Base-by-base conservation (phyloP, 345 rosid species). In the Murraya paniculata region DNA sequence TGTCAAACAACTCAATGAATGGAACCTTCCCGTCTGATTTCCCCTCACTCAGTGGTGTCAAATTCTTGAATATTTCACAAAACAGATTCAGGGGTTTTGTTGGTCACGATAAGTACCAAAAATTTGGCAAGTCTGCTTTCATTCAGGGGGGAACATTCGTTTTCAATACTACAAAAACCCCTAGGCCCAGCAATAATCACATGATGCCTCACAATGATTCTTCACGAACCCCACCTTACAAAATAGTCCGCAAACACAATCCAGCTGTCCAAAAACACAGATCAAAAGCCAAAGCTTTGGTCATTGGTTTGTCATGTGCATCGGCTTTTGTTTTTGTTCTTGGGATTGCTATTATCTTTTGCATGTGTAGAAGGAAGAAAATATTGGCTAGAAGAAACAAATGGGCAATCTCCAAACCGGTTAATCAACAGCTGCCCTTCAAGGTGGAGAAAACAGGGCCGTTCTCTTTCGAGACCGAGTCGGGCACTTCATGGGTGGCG, bases 401-500 rank as follows among this genome's bases (percentile, higher is more conserved):
- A 83, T 96, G 99, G 97, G 97, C 94, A 64, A 93, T 96, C 72
- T 96, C 99, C 39, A 89, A 85, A 38, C 98, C 98, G 38, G 74
- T 86, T 19, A 53, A 53, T 68, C 93, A 86, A 24, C 73, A 86
- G 28, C 62, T 82, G 22, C 88, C 87, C 25, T 86, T 86, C 91
- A 92, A 90, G 87, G 77, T 93, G 79, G 98, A 93, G 33, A 90
- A 90, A 89, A 87, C 97, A 14, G 98, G 99, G 69, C 98, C 97
- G 68, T 95, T 93, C 85, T 84, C 92, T 41, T 95, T 95, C 86
- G 96, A 87, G 76, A 95, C 99, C 4, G 97, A 88, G 78, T 93
- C 98, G 0, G 99, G 99, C 11, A 83, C 92, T 28, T 91, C 96
- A 28, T 93, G 99, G 99, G 94, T 95, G 33, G 98, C 97, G 0